These are phyloP conservation scores for Clarireedia monteithiana DNA, from an alignment of 2,329 filamentous ascomycete species.

Conservation along the genomic window DNA sequence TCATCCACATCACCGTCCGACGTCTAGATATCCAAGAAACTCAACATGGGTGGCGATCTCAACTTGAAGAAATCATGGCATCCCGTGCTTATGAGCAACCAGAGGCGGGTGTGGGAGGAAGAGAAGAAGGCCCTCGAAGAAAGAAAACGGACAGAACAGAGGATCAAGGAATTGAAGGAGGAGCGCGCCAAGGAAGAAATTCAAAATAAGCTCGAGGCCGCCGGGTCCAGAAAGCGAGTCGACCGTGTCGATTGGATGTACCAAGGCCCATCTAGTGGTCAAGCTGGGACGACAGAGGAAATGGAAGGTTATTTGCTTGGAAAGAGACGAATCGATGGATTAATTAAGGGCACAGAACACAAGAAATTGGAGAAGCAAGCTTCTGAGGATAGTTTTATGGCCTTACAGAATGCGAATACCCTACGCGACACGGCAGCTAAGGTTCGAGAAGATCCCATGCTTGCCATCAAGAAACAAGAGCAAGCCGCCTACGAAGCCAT, in stretches of 20 bases:
- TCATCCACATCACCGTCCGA: not conserved
- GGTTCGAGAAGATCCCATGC: constrained; percentile 80
- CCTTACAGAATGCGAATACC: constrained; percentile 61
- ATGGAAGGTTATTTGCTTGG: constrained; percentile 90
- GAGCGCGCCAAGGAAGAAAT: constrained; percentile 90
- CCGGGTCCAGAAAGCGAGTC: constrained; percentile 71
- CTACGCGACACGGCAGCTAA: constrained; percentile 76
- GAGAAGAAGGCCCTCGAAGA: constrained; percentile 90
- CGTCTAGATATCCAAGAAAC: constrained; percentile 16
- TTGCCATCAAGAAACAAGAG: constrained; percentile 90
- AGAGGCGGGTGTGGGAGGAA: constrained; percentile 82
- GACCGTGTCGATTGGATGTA: constrained; percentile 99
- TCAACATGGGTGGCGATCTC: constrained; percentile 85
- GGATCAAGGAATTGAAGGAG: constrained; percentile 87
- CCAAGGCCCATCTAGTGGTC: constrained; percentile 70
- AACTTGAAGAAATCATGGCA: constrained; percentile 97
- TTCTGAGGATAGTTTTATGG: constrained; percentile 51
- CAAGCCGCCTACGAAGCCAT: constrained; percentile 71
- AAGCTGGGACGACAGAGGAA: constrained; percentile 73
- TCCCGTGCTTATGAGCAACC: constrained; percentile 83
- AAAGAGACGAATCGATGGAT: constrained; percentile 82
- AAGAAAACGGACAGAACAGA: constrained; percentile 86
- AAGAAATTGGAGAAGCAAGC: constrained; percentile 74
- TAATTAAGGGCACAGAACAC: constrained; percentile 74
- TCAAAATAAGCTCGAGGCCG: constrained; percentile 79